Percentiles rank a stretch among this genome's conserved stretches.
phyloP scores from a whole-genome alignment of 768 basidiomycete genomes.

The Saitozyma sp. region DNA sequence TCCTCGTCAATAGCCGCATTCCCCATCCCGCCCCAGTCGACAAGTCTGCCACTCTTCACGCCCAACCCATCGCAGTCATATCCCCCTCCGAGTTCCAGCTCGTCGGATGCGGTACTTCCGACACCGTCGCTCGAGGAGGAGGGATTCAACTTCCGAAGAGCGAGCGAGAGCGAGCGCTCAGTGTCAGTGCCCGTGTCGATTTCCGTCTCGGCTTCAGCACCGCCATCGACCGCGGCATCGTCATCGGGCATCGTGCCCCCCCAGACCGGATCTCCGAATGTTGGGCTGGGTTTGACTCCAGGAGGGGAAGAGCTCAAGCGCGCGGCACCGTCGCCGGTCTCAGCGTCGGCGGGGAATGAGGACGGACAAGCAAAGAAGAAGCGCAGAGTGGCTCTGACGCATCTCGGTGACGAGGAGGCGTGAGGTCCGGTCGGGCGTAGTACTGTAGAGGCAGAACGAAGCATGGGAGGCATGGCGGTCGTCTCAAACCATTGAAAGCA shows the following conservation, averaged over 20 bases:
- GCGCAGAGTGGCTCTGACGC: constrained; percentile 41
- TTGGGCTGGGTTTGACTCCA: neutral
- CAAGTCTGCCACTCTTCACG: constrained; percentile 4
- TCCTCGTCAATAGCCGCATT: constrained; percentile 19
- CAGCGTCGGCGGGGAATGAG: neutral
- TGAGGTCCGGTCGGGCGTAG: neutral
- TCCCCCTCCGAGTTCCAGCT: neutral
- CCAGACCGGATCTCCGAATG: neutral
- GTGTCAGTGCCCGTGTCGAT: neutral
- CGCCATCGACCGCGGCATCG: constrained; percentile 27
- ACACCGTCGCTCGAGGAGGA: constrained; percentile 2
- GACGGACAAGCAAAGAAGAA: constrained; percentile 44
- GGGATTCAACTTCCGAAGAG: neutral
- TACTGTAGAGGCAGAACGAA: no score
- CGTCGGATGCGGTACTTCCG: neutral
- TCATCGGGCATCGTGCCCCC: neutral
- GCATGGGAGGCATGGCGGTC: neutral
- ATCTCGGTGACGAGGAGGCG: constrained; percentile 21
- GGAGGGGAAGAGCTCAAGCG: neutral
- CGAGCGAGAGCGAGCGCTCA: constrained; percentile 3
- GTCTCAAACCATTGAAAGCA: neutral
- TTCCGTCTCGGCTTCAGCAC: neutral
- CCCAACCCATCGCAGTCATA: neutral
- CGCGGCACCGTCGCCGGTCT: no score
- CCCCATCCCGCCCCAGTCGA: constrained; percentile 10